These are phyloP conservation scores for Rheum nobile DNA, from an alignment of 148 eudicot genomes.

Conservation along the genomic window DNA sequence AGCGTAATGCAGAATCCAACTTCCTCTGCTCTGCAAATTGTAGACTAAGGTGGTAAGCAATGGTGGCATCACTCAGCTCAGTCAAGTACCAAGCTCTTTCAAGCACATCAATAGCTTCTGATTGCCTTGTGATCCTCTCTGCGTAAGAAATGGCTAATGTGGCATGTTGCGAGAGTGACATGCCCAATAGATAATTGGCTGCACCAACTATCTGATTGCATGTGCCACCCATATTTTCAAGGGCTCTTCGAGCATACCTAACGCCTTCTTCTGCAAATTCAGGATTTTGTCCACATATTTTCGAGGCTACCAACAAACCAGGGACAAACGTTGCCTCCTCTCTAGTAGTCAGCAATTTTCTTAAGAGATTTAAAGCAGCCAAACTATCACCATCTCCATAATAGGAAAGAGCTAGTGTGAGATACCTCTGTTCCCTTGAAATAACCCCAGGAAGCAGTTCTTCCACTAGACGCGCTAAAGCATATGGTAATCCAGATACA, in stretches of 20 bases:
- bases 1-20: constrained; percentile 44
- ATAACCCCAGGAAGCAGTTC: constrained; percentile 63
- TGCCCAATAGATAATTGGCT: constrained; percentile 36
- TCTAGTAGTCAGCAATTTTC: constrained; percentile 35
- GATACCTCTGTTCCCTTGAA: constrained; percentile 43
- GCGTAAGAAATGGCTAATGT: constrained; percentile 32
- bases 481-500: constrained; percentile 40
- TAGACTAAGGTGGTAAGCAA: constrained; percentile 46
- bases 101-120: constrained; percentile 41
- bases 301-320: constrained; percentile 58
- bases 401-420: constrained; percentile 67
- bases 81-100: constrained; percentile 39
- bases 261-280: constrained; percentile 52
- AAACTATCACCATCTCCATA: constrained; percentile 51
- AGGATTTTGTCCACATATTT: constrained; percentile 45
- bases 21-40: constrained; percentile 62
- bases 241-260: constrained; percentile 45
- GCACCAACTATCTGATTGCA: constrained; percentile 41
- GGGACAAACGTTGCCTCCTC: constrained; percentile 35
- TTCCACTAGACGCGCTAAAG: constrained; percentile 71
- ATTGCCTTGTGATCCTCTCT: constrained; percentile 32
- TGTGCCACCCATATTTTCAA: constrained; percentile 33
- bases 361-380: constrained; percentile 52
- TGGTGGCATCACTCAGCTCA: constrained; percentile 22
- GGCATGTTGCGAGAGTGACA: constrained; percentile 36